phyloP scores from a whole-genome alignment of 495 filamentous ascomycete genomes.

The Gamarada debralockiae region DNA sequence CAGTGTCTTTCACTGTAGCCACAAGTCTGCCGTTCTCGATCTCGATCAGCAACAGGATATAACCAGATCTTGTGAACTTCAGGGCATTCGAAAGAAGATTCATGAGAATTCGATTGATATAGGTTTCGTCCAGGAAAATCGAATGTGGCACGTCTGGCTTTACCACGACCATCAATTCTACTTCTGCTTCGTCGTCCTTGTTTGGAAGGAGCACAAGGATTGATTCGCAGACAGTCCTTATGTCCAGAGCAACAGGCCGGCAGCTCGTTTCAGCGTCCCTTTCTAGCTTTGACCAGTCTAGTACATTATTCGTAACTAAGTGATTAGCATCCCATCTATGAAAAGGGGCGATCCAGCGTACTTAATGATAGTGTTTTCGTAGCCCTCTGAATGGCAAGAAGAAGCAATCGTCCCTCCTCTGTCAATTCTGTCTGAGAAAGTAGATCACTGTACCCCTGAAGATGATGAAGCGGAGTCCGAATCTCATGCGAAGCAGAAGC shows the following conservation, averaged over 20 bases:
- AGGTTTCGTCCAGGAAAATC: constrained; percentile 28
- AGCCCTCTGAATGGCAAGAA: constrained; percentile 26
- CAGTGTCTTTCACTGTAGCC: constrained; percentile 43
- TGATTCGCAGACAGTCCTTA: constrained; percentile 27
- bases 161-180: constrained; percentile 27
- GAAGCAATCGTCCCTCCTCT: constrained; percentile 26
- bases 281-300: constrained; percentile 29
- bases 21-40: constrained; percentile 19
- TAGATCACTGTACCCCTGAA: constrained; percentile 27
- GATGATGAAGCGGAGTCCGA: constrained; percentile 29
- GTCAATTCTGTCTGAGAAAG: constrained; percentile 26
- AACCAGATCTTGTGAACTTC: constrained; percentile 40
- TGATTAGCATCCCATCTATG: constrained; percentile 2
- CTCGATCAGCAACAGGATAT: constrained; percentile 28
- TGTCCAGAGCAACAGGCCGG: constrained; percentile 24
- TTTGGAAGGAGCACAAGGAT: constrained; percentile 25
- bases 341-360: background rate
- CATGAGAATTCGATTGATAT: constrained; percentile 38
- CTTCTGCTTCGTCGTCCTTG: constrained; percentile 25
- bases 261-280: constrained; percentile 21
- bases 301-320: constrained; percentile 28
- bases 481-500: constrained; percentile 29
- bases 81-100: constrained; percentile 43
- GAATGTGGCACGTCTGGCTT: constrained; percentile 22
- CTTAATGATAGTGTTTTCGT: constrained; percentile 28